A percentile compares a stretch with the other conserved stretches of the same genome.
Conservation (phyloP, 140 eudicot species). For the Oenanthe javanica region DNA sequence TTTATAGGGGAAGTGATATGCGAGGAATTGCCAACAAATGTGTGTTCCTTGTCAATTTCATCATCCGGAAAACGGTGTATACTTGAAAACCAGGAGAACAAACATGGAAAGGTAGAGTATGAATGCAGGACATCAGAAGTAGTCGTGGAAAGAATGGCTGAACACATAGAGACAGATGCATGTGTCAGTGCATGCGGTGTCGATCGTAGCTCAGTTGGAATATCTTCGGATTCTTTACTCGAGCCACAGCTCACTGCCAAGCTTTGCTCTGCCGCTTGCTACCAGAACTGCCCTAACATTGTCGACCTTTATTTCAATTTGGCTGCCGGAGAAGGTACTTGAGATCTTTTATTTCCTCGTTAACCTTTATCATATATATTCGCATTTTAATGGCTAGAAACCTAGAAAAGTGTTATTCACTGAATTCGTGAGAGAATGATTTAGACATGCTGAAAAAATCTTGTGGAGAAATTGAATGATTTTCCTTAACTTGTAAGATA, state of each 20-base stretch:
- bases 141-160: slow-evolving; percentile 70
- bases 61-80: slow-evolving; percentile 85
- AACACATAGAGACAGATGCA: slow-evolving; percentile 65
- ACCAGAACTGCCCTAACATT: slow-evolving; percentile 79
- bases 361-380: neutral
- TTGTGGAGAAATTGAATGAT: neutral
- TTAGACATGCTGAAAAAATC: neutral
- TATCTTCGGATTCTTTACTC: slow-evolving; percentile 70
- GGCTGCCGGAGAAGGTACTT: slow-evolving; percentile 84
- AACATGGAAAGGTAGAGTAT: slow-evolving; percentile 35
- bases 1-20: slow-evolving; percentile 59
- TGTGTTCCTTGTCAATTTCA: slow-evolving; percentile 63
- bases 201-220: slow-evolving; percentile 55
- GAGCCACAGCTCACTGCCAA: slow-evolving; percentile 45
- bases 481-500: too few species aligned
- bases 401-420: too few species aligned
- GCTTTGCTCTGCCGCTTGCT: slow-evolving; percentile 73
- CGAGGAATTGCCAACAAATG: slow-evolving; percentile 51
- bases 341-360: neutral
- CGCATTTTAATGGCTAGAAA: neutral
- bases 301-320: slow-evolving; percentile 78
- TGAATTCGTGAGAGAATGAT: neutral
- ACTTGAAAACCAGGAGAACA: slow-evolving; percentile 45
- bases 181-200: slow-evolving; percentile 79
- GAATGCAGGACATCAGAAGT: slow-evolving; percentile 74